Conservation (phyloP, 1,284 basidiomycete genomes). For the Cryptococcus sp. region DNA sequence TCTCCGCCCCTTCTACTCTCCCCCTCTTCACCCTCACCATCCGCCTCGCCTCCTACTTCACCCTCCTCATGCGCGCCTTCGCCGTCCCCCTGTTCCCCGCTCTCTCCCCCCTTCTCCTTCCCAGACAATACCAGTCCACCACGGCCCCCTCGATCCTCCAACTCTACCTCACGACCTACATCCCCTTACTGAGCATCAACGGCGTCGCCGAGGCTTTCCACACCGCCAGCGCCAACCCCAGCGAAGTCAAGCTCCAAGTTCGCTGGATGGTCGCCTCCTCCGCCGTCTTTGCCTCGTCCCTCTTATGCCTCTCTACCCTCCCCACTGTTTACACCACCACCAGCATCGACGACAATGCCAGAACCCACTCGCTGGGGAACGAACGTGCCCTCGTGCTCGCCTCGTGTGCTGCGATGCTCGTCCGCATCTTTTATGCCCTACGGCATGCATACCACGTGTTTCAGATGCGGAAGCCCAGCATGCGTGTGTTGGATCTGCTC, state of each 20-base stretch:
- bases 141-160: conserved; percentile 65
- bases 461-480: not conserved
- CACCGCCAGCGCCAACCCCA: conserved; percentile 62
- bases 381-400: conserved; percentile 70
- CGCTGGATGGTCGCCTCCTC: conserved; percentile 39
- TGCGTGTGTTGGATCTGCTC: conserved; percentile 11
- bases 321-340: not conserved
- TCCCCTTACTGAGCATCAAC: conserved; percentile 82
- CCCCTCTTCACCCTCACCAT: conserved; percentile 57
- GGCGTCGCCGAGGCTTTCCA: conserved; percentile 86
- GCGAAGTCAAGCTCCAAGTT: conserved; percentile 34
- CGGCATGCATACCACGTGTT: conserved; percentile 23
- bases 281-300: conserved; percentile 25
- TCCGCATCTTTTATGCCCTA: conserved; percentile 37
- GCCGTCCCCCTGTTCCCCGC: conserved; percentile 69
- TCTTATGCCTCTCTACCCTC: conserved; percentile 14
- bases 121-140: conserved; percentile 65
- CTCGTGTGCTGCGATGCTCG: conserved; percentile 47
- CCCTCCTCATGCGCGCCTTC: conserved; percentile 69
- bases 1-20: conserved; percentile 45
- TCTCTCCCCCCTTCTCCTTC: conserved; percentile 66
- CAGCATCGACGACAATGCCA: not conserved
- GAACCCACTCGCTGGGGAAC: conserved; percentile 5
- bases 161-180: conserved; percentile 72
- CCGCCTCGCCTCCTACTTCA: conserved; percentile 65